Evolutionary conservation across 2,329 filamentous ascomycete genomes (phyloP), one percentile per base, ranked within the genome.

Genomic region (Gnomoniopsis sp.): DNA sequence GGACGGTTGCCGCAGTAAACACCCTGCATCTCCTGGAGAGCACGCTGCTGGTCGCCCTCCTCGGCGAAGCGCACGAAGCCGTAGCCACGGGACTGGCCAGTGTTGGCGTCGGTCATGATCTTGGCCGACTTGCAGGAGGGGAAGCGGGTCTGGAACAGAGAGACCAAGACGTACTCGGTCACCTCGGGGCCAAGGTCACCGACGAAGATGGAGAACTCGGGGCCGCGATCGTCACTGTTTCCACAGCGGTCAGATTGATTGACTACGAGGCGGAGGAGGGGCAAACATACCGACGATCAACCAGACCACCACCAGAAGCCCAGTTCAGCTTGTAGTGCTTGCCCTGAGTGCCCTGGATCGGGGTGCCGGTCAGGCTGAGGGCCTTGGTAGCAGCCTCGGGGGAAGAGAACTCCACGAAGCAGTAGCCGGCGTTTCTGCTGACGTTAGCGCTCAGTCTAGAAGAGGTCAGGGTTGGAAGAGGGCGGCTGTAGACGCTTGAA

Each of bases 41-140:
- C 93, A 63, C 93, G 91, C 80, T 99, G 93, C 80, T 98, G 93
- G 71, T 99, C 95, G 66, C 87, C 85, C 79, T 98, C 93, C 66
- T 96, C 91, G 54, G 91, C 91, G 79, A 99, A 99, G 66, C 95
- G 91, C 55, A 99, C 95, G 69, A 99, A 99, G 49, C 95, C 95
- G 70, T 99, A 99, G 58, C 95, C 95, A 64, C 95, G 92, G 64
- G 93, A 97, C 85, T 98, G 93, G 68, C 95, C 95, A 64, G 90
- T 96, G 77, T 98, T 95, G 62, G 95, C 93, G 71, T 99, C 95
- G 62, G 93, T 96, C 95, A 99, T 99, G 77, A 99, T 99, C 84
- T 99, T 99, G 70, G 95, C 95, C 41, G 92, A 96, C 82, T 98
- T 98, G 90, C 93, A 98, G 10, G 92, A 96, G 0, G 90, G 89